Base-by-base conservation (phyloP, 2,329 filamentous ascomycete genomes). In the Aspergillus chevalieri region DNA sequence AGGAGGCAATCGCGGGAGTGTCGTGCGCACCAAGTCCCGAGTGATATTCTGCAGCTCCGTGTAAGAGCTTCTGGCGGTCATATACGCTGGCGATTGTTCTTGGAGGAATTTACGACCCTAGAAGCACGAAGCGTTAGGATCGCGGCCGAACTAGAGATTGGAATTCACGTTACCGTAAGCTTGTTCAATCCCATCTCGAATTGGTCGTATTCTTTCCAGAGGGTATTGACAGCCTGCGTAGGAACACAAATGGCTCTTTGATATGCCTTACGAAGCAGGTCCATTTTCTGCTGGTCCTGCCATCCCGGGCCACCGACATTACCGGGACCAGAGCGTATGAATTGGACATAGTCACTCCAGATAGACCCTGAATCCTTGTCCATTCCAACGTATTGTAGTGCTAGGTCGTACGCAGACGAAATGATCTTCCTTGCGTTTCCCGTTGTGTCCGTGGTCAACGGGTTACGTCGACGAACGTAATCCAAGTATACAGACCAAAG, bases 251-350 rank as follows among this genome's bases (percentile, higher is more conserved):
- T 88, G 12, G 92, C 92, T 47, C 86, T 86, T 62, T 96, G 91
- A 66, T 96, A 98, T 0, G 89, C 87, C 66, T 94, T 95, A 52
- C 93, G 85, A 46, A 98, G 73, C 58, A 87, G 78, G 61, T 98
- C 93, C 86, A 95, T 95, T 77, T 98, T 98, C 66, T 97, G 93
- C 71, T 92, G 87, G 65, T 97, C 93, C 69, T 97, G 91, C 94
- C 93, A 98, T 51, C 82, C 85, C 51, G 79, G 85, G 41, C 92
- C 93, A 22, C 91, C 92, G 51, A 93, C 81, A 50, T 83, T 83
- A 5, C 93, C 93, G 1, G 93, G 93, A 0, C 87, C 89, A 36
- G 83, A 87, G 65, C 90, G 91, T 68, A 97, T 82, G 65, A 98
- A 96, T 57, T 93, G 84, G 53, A 98, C 85, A 62, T 97, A 97